Conservation (phyloP, 202 grass and related monocot genomes). For the Setaria viridis region DNA sequence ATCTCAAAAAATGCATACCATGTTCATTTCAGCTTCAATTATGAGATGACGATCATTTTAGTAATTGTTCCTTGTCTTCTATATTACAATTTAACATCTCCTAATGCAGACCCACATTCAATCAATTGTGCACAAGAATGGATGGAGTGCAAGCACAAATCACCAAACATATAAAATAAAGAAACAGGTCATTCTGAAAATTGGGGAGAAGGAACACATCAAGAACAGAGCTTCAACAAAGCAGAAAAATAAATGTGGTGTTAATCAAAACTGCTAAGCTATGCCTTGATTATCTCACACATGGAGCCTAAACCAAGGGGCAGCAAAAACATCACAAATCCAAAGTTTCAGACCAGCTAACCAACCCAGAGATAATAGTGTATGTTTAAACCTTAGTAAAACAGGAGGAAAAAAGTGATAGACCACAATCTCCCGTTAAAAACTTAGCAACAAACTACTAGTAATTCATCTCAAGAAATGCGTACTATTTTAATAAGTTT, state of each 20-base stretch:
- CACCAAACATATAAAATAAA: neutral
- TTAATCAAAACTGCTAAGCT: neutral
- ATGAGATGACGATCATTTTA: neutral
- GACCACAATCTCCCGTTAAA: slow-evolving; percentile 12
- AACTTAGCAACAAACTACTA: neutral
- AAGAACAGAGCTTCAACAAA: slow-evolving; percentile 3
- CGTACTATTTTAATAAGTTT: neutral
- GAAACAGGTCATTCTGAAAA: neutral
- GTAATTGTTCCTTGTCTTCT: neutral
- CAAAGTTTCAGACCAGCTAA: neutral
- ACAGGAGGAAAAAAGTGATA: neutral
- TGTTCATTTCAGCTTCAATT: neutral
- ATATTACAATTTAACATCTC: neutral
- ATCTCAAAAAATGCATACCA: neutral
- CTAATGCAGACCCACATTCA: neutral
- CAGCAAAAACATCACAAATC: slow-evolving; percentile 8
- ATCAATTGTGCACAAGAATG: neutral
- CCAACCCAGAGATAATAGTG: neutral
- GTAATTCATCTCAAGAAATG: slow-evolving; percentile 1
- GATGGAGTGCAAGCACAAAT: slow-evolving; percentile 9
- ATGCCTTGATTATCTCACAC: neutral
- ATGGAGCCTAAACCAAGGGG: neutral
- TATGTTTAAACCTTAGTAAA: neutral
- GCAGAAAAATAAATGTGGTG: neutral
- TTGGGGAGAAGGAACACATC: neutral